Percentiles rank a stretch among this genome's conserved stretches.
These are phyloP conservation scores for Hypoxylon sp. DNA, from an alignment of 2,329 filamentous ascomycete species.

Conservation along the genomic window DNA sequence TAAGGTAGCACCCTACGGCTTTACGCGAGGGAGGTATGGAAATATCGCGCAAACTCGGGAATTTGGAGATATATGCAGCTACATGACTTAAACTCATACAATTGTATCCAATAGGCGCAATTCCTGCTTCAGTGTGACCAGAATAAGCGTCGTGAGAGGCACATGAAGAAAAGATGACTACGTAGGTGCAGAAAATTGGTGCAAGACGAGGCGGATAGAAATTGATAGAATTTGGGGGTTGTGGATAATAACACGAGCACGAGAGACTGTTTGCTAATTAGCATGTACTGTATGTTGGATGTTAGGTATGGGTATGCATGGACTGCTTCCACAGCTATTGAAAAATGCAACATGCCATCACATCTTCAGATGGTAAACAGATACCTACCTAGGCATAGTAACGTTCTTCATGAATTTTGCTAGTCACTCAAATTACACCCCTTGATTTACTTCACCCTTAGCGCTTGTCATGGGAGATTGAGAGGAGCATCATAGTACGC, in stretches of 20 bases:
- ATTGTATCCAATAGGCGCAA: constrained; percentile 29
- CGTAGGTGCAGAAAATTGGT: constrained; percentile 17
- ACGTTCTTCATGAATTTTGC: constrained; percentile 2
- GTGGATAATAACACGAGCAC: constrained; percentile 14
- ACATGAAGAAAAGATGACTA: constrained; percentile 18
- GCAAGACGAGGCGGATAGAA: constrained; percentile 7
- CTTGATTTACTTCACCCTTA: constrained; percentile 6
- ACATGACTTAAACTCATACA: constrained; percentile 27
- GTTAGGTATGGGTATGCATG: too few species aligned
- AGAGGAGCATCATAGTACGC: too few species aligned
- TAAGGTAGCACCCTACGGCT: constrained; percentile 1
- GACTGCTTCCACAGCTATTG: constrained; percentile 7
- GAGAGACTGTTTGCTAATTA: constrained; percentile 20
- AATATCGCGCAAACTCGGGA: constrained; percentile 42
- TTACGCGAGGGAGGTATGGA: constrained; percentile 23
- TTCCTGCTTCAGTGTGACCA: constrained; percentile 34
- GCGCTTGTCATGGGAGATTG: too few species aligned
- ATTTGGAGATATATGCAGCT: constrained; percentile 28
- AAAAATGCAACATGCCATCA: constrained; percentile 34
- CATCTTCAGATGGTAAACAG: background rate
- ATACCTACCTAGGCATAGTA: too few species aligned
- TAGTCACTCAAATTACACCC: constrained; percentile 1
- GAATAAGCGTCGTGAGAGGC: constrained; percentile 26
- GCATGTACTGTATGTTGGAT: background rate
- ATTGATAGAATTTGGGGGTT: constrained; percentile 11